Base-by-base conservation (phyloP, 305 asterid genomes). In the Fraxinus latifolia region DNA sequence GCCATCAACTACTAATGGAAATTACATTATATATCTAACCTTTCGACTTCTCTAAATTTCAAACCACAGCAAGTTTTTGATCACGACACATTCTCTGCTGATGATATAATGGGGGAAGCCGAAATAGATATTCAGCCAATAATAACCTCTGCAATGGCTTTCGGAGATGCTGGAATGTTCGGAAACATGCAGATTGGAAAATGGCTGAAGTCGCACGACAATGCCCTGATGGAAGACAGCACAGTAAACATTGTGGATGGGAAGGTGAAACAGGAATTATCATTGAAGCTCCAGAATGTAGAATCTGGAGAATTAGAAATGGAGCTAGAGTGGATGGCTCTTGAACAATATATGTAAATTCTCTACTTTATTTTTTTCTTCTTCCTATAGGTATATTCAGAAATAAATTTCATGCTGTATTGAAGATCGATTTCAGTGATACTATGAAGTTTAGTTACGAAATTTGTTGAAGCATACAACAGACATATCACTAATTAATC, bases 81-180 rank as follows among this genome's bases (percentile, higher is more conserved):
- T 81, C 83, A 88, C 27, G 95, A 92, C 82, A 87, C 87, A 74
- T 90, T 92, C 85, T 87, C 92, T n/a, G 93, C 97, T 3, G 97
- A 92, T 58, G 93, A 92, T 79, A 90, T 92, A 29, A 92, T 92
- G 95, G 97, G 97, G 39, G 91, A 89, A 77, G 95, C 95, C 0
- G 94, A 91, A 85, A 89, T 91, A 65, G 95, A 92, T 79, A 90
- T 92, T 9, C 93, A 88, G 60, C 94, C 97, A 12, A 85, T 90
- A 89, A 82, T 92, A 71, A 88, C 92, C 3, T 87, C 94, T 0
- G 94, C 94, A 14, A 76, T 79, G 85, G 92, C 93, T 1, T 89
- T 85, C n/a, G 94, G 93, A 6, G 91, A 90, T 27, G 83, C 90
- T 2, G 87, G 67, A 34, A 88, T 88, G 89, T 88, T 90, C 74